phyloP scores from a whole-genome alignment of 208 protist genomes.

The Trypanosoma platydactyli region DNA sequence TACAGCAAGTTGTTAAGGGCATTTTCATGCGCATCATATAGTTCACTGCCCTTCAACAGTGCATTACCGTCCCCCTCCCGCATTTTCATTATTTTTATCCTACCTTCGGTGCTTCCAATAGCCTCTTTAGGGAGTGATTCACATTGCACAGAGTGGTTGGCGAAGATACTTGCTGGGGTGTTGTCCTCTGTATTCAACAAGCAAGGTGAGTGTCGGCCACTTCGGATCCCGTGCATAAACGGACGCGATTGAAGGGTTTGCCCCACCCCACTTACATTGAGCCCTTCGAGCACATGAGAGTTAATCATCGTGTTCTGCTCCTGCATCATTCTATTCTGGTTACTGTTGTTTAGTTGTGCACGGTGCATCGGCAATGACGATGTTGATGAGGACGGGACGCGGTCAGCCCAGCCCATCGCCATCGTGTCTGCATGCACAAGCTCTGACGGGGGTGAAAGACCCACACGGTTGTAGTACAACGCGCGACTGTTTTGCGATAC shows the following conservation, averaged over 20 bases:
- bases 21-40: constrained; percentile 56
- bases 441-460: constrained; percentile 22
- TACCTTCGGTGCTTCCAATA: neutral
- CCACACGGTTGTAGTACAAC: constrained; percentile 44
- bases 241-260: neutral
- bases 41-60: constrained; percentile 24
- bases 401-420: neutral
- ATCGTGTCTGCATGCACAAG: neutral
- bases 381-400: neutral
- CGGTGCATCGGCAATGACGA: neutral
- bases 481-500: constrained; percentile 41
- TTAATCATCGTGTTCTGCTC: neutral
- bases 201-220: neutral
- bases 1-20: constrained; percentile 57
- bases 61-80: neutral
- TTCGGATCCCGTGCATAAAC: neutral
- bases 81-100: constrained; percentile 15
- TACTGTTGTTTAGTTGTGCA: neutral
- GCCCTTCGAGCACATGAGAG: neutral
- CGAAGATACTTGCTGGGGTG: neutral
- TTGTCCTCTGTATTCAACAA: constrained; percentile 9
- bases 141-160: neutral
- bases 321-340: neutral
- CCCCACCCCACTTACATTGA: constrained; percentile 1
- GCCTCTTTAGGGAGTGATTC: neutral